Conservation (phyloP, 495 filamentous ascomycete species). For the Podospora sp. region DNA sequence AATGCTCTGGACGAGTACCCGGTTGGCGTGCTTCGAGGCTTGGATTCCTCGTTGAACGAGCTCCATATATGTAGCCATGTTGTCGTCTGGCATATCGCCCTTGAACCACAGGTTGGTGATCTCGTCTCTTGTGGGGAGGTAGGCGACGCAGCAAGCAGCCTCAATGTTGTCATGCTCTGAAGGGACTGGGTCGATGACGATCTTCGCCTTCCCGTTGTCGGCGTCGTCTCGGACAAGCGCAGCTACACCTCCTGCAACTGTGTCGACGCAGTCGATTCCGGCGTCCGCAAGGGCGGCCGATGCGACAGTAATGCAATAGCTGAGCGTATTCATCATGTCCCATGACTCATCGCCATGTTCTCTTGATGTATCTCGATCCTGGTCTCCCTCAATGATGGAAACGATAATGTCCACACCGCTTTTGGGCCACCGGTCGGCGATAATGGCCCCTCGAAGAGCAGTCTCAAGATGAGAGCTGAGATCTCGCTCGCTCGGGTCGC, state of each 20-base stretch:
- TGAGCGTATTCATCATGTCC: constrained; percentile 79
- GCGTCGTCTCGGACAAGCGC: constrained; percentile 62
- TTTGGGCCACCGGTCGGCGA: constrained; percentile 94
- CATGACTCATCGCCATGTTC: constrained; percentile 65
- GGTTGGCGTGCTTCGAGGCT: constrained; percentile 46
- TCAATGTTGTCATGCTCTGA: constrained; percentile 75
- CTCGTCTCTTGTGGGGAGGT: constrained; percentile 84
- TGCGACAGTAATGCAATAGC: constrained; percentile 90
- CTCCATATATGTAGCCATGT: constrained; percentile 43
- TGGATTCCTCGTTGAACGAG: constrained; percentile 48
- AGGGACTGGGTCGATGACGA: constrained; percentile 84
- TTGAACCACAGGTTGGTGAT: constrained; percentile 94
- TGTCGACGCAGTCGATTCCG: constrained; percentile 91
- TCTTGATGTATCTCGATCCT: constrained; percentile 48
- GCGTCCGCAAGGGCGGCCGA: constrained; percentile 96
- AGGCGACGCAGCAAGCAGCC: constrained; percentile 87
- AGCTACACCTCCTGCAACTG: constrained; percentile 86
- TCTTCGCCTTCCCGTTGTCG: constrained; percentile 41
- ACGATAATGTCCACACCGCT: constrained; percentile 90
- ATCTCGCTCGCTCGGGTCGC: constrained; percentile 84
- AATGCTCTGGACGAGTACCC: constrained; percentile 45
- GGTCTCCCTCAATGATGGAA: constrained; percentile 89
- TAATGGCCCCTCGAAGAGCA: constrained; percentile 83
- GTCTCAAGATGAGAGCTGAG: constrained; percentile 89
- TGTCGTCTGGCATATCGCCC: constrained; percentile 56